Conservation (phyloP, 805 yeast genomes). For the Yarrowia porcina region DNA sequence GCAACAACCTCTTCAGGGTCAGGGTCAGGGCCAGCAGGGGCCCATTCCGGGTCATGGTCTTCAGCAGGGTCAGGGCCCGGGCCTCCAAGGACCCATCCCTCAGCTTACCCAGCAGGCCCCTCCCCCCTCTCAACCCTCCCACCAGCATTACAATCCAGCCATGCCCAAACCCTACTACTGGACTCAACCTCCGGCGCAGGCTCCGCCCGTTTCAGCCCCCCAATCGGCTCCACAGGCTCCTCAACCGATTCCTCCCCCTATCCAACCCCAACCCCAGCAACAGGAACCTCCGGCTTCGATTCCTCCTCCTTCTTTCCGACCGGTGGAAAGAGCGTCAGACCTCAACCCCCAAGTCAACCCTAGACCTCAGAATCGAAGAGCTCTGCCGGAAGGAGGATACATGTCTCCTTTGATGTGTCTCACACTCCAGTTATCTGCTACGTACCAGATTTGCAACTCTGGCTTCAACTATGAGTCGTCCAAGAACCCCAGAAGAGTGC, state of each 20-base stretch:
- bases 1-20: not conserved
- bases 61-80: too few relatives aligned
- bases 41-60: too few relatives aligned
- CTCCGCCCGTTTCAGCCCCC: not conserved
- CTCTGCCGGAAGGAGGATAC: slow-evolving; percentile 41
- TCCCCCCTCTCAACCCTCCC: not conserved
- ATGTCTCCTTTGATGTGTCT: slow-evolving; percentile 68
- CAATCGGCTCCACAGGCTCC: not conserved
- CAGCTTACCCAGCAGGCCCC: too few relatives aligned
- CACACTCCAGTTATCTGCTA: slow-evolving; percentile 70
- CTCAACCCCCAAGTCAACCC: slow-evolving; percentile 35
- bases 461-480: slow-evolving; percentile 76
- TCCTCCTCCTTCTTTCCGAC: slow-evolving; percentile 38
- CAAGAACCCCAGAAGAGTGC: slow-evolving; percentile 84
- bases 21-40: too few relatives aligned
- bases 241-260: not conserved
- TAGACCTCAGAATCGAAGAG: slow-evolving; percentile 38
- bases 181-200: not conserved
- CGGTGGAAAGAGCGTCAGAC: slow-evolving; percentile 38
- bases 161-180: slow-evolving; percentile 17
- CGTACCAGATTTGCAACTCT: slow-evolving; percentile 83
- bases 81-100: too few relatives aligned
- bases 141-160: slow-evolving; percentile 15
- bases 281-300: slow-evolving; percentile 27
- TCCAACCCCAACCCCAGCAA: not conserved